phyloP scores from a whole-genome alignment of 73 alveolate species.

The Durusdinium trenchii region DNA sequence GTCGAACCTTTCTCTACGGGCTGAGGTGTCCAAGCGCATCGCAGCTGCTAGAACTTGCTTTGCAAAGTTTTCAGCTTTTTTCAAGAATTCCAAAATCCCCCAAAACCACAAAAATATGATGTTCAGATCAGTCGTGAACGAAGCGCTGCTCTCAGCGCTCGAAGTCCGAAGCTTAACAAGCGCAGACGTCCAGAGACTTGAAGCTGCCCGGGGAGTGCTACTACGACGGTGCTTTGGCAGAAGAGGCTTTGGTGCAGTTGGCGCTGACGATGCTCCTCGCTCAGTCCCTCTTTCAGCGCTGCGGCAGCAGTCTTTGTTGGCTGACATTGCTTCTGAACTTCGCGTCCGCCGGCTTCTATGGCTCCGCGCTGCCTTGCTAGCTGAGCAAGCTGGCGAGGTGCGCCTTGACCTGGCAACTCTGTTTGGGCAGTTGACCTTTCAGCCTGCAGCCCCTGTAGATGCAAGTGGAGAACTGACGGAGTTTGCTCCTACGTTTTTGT shows the following conservation, averaged over 20 bases:
- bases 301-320: too few relatives aligned
- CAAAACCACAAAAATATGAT: neutral
- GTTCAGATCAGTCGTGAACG: constrained; percentile 47
- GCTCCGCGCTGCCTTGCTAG: constrained; percentile 14
- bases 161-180: neutral
- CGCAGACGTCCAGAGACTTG: constrained; percentile 3
- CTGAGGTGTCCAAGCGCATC: constrained; percentile 21
- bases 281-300: too few relatives aligned
- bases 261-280: too few relatives aligned
- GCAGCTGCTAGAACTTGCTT: constrained; percentile 33
- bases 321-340: neutral
- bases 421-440: too few relatives aligned
- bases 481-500: too few relatives aligned
- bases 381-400: neutral
- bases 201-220: neutral
- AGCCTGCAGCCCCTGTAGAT: too few relatives aligned
- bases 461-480: too few relatives aligned
- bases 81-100: neutral
- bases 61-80: neutral
- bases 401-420: constrained; percentile 7
- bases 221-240: neutral
- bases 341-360: neutral
- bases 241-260: constrained; percentile 1
- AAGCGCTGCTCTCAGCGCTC: constrained; percentile 36
- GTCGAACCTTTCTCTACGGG: neutral